These are phyloP conservation scores for Aciculosporium take DNA, from an alignment of 2,329 filamentous ascomycete species.

Conservation along the genomic window DNA sequence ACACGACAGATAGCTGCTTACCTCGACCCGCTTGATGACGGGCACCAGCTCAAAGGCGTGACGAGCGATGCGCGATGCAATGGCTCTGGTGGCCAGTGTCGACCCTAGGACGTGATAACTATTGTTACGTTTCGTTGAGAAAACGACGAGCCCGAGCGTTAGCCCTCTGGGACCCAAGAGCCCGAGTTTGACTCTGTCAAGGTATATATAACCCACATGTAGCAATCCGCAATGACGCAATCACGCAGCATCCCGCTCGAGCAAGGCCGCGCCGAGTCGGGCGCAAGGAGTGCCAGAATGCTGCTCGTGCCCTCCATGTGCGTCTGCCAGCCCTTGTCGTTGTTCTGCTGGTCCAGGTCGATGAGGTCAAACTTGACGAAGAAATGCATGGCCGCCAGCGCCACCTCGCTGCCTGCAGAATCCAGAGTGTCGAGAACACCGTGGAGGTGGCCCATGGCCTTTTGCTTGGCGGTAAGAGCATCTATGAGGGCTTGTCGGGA, in stretches of 20 bases:
- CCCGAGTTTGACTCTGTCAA: too few relatives aligned
- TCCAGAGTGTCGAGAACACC: slow-evolving; percentile 24
- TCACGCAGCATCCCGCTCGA: slow-evolving; percentile 26
- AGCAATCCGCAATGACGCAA: slow-evolving; percentile 33
- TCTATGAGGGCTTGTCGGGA: slow-evolving; percentile 29
- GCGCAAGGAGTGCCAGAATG: slow-evolving; percentile 24
- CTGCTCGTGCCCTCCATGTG: slow-evolving; percentile 32
- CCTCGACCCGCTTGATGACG: slow-evolving; percentile 27
- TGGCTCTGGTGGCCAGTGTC: slow-evolving; percentile 21
- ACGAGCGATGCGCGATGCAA: slow-evolving; percentile 24
- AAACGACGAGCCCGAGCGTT: background rate
- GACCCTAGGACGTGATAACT: slow-evolving; percentile 28
- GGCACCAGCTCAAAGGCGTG: slow-evolving; percentile 25
- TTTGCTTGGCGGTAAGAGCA: slow-evolving; percentile 32
- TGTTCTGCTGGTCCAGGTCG: slow-evolving; percentile 28
- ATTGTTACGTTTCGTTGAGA: slow-evolving; percentile 4
- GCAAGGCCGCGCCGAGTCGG: slow-evolving; percentile 14
- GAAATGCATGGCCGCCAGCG: slow-evolving; percentile 34
- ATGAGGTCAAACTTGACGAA: slow-evolving; percentile 39
- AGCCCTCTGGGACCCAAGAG: too few relatives aligned
- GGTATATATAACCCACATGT: slow-evolving; percentile 23
- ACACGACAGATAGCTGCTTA: slow-evolving; percentile 28
- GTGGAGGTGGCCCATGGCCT: slow-evolving; percentile 29
- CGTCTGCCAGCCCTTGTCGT: slow-evolving; percentile 29
- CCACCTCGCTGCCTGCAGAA: slow-evolving; percentile 28